Evolutionary conservation across 2,329 filamentous ascomycete species (phyloP).

Genomic region (Neospermospora avenae): DNA sequence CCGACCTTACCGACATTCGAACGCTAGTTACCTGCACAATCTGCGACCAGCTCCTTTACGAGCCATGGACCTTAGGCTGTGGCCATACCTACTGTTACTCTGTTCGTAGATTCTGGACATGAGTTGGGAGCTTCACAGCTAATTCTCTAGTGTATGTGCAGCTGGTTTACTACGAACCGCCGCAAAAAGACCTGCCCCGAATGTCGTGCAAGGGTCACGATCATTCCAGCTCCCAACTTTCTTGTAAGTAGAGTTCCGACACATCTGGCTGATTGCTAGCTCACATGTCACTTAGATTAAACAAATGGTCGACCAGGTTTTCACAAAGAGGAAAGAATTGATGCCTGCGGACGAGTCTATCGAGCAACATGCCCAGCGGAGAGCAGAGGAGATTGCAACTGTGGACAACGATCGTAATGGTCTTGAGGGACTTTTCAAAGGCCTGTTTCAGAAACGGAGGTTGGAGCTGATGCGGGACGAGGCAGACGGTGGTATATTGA

Average conservation of each 20-base stretch:
- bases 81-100: conserved; percentile 72
- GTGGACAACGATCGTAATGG: conserved; percentile 58
- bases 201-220: conserved; percentile 56
- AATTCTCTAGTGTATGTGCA: conserved; percentile 35
- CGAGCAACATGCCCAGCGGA: conserved; percentile 55
- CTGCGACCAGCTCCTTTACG: conserved; percentile 65
- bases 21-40: conserved; percentile 63
- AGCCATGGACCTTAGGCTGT: conserved; percentile 65
- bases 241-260: conserved; percentile 43
- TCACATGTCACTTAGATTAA: conserved; percentile 46
- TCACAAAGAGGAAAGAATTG: conserved; percentile 56
- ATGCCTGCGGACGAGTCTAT: conserved; percentile 61
- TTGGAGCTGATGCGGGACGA: conserved; percentile 45
- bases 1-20: conserved; percentile 59
- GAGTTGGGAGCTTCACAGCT: conserved; percentile 6
- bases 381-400: conserved; percentile 55
- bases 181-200: conserved; percentile 65
- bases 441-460: conserved; percentile 37
- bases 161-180: conserved; percentile 40
- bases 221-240: conserved; percentile 62
- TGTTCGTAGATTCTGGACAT: conserved; percentile 38
- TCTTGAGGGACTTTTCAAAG: conserved; percentile 59
- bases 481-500: conserved; percentile 53
- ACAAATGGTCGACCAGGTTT: conserved; percentile 57
- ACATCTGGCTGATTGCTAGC: neutral